Evolutionary conservation across 2,329 filamentous ascomycete genomes (phyloP).

Genomic region (Ceratocystis ficicola): DNA sequence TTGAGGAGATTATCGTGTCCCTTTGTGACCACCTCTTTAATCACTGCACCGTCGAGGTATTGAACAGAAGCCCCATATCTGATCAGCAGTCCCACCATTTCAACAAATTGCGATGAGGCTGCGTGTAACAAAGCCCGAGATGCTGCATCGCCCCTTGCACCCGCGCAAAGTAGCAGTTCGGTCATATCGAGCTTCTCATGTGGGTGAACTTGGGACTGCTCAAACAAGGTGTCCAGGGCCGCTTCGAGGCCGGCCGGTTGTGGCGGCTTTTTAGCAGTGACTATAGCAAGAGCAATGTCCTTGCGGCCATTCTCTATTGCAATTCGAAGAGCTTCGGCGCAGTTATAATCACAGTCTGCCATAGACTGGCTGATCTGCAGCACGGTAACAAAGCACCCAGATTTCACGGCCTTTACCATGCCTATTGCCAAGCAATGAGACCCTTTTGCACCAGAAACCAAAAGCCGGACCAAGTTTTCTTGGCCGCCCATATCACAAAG

Average conservation of each 20-base stretch:
- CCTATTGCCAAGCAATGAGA: slow-evolving; percentile 36
- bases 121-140: slow-evolving; percentile 40
- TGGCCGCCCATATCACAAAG: slow-evolving; percentile 37
- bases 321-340: slow-evolving; percentile 40
- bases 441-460: slow-evolving; percentile 39
- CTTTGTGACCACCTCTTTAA: slow-evolving; percentile 39
- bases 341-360: slow-evolving; percentile 42
- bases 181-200: slow-evolving; percentile 41
- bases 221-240: slow-evolving; percentile 39
- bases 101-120: slow-evolving; percentile 39
- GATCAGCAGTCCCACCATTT: slow-evolving; percentile 44
- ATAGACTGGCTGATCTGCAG: slow-evolving; percentile 39
- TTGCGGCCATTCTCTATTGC: slow-evolving; percentile 39
- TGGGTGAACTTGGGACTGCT: slow-evolving; percentile 36
- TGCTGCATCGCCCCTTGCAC: slow-evolving; percentile 41
- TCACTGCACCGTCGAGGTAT: slow-evolving; percentile 38
- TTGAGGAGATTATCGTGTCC: slow-evolving; percentile 38
- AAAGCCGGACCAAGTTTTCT: slow-evolving; percentile 36
- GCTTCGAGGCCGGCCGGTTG: slow-evolving; percentile 37
- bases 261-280: slow-evolving; percentile 43
- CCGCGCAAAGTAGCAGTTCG: slow-evolving; percentile 47
- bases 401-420: slow-evolving; percentile 40
- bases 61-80: slow-evolving; percentile 44
- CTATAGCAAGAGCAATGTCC: slow-evolving; percentile 44
- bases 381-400: slow-evolving; percentile 41